A percentile compares a stretch with the other conserved stretches of the same genome.
Conservation (phyloP, 441 rosid species). For the Pelargonium myrrhifolium region DNA sequence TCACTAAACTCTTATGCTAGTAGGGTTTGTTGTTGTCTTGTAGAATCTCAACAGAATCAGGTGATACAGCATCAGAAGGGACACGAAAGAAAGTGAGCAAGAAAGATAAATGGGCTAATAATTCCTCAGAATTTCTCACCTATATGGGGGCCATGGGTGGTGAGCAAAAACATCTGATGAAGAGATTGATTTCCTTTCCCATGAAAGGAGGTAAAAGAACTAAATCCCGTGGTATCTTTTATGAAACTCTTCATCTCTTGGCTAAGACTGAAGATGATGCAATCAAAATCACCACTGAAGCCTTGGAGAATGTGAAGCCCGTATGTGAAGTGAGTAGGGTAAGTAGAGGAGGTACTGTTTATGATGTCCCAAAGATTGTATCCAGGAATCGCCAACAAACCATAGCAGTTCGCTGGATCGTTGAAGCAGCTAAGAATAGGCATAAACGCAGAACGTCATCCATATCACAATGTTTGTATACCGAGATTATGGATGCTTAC, state of each 20-base stretch:
- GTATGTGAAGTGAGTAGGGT: conserved; percentile 11
- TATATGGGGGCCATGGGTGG: conserved; percentile 2
- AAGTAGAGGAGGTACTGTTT: conserved; percentile 6
- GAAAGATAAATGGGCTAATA: neutral
- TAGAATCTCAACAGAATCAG: conserved; percentile 4
- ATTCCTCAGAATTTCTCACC: conserved; percentile 1
- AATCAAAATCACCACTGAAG: neutral
- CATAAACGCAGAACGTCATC: neutral
- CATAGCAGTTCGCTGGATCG: conserved; percentile 8
- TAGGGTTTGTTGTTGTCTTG: neutral
- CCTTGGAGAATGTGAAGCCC: conserved; percentile 6
- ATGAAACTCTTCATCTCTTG: conserved; percentile 6
- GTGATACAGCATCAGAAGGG: neutral
- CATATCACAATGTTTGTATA: neutral
- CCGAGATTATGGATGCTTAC: neutral
- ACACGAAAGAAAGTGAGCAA: neutral
- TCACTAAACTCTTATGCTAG: neutral
- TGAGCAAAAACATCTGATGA: neutral
- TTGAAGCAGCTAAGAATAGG: conserved; percentile 10
- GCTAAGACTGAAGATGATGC: conserved; percentile 5
- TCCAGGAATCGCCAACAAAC: conserved; percentile 14
- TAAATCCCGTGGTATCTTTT: conserved; percentile 6
- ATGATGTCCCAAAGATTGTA: conserved; percentile 16
- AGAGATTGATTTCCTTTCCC: neutral
- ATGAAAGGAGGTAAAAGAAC: conserved; percentile 10